A percentile compares a stretch with the other conserved stretches of the same genome.
phyloP scores from a whole-genome alignment of 257 asterid genomes.

The Salvia hispanica region DNA sequence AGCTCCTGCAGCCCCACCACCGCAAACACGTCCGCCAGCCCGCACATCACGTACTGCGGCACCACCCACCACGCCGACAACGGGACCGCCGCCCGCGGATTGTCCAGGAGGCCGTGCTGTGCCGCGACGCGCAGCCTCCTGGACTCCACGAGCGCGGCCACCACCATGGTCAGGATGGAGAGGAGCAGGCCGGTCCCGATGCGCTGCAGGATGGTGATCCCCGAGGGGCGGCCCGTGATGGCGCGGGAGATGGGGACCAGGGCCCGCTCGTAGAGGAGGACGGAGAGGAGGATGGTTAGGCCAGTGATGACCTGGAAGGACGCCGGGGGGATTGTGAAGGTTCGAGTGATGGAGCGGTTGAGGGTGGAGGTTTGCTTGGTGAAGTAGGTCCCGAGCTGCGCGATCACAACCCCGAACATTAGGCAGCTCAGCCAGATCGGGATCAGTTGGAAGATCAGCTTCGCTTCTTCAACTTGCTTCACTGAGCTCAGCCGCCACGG shows the following conservation, averaged over 20 bases:
- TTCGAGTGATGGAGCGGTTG: constrained; percentile 35
- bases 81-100: constrained; percentile 38
- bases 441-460: constrained; percentile 55
- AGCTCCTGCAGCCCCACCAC: constrained; percentile 65
- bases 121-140: constrained; percentile 37
- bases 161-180: constrained; percentile 44
- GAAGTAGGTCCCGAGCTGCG: constrained; percentile 60
- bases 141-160: constrained; percentile 49
- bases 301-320: constrained; percentile 62
- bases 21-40: constrained; percentile 54
- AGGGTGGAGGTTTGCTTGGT: constrained; percentile 64
- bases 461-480: constrained; percentile 62
- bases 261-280: constrained; percentile 39
- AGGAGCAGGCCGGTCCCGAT: constrained; percentile 49
- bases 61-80: constrained; percentile 59
- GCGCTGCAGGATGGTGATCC: constrained; percentile 62
- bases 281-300: constrained; percentile 52
- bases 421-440: constrained; percentile 63
- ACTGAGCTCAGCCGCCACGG: constrained; percentile 56
- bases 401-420: constrained; percentile 47
- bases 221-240: constrained; percentile 52
- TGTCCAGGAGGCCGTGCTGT: constrained; percentile 36
- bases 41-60: constrained; percentile 55
- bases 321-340: constrained; percentile 52
- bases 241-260: constrained; percentile 45